phyloP scores from a whole-genome alignment of 2,329 filamentous ascomycete species.

The Plectosphaerella plurivora region DNA sequence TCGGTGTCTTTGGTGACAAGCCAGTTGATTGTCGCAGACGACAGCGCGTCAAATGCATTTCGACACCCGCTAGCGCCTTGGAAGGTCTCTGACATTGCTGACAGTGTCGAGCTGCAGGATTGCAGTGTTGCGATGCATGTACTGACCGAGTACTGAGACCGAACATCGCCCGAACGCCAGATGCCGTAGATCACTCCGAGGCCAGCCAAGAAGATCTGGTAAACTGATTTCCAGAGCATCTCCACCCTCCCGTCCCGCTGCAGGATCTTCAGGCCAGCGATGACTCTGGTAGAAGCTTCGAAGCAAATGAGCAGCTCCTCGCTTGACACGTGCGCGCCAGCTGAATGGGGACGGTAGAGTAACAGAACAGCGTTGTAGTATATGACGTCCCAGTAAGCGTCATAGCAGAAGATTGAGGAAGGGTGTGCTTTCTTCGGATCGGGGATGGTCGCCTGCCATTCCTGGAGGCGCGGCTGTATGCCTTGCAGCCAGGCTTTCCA shows the following conservation, averaged over 20 bases:
- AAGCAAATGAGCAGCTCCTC: constrained; percentile 18
- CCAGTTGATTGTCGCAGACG: constrained; percentile 20
- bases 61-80: constrained; percentile 21
- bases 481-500: constrained; percentile 21
- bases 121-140: constrained; percentile 18
- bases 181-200: constrained; percentile 22
- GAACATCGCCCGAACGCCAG: constrained; percentile 24
- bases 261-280: constrained; percentile 20
- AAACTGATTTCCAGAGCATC: constrained; percentile 24
- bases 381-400: constrained; percentile 23
- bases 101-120: constrained; percentile 22
- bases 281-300: constrained; percentile 20
- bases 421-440: constrained; percentile 16
- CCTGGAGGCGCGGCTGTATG: constrained; percentile 21
- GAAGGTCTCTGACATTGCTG: constrained; percentile 23
- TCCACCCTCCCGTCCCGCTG: constrained; percentile 24
- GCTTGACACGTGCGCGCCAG: constrained; percentile 13
- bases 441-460: constrained; percentile 24
- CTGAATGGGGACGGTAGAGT: constrained; percentile 22
- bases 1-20: constrained; percentile 10
- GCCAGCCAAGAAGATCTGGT: constrained; percentile 27
- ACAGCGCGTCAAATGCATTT: constrained; percentile 22
- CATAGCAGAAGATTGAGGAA: constrained; percentile 20
- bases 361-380: constrained; percentile 23
- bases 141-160: constrained; percentile 13